phyloP scores from a whole-genome alignment of 257 asterid species.

The Cordia subcordata region DNA sequence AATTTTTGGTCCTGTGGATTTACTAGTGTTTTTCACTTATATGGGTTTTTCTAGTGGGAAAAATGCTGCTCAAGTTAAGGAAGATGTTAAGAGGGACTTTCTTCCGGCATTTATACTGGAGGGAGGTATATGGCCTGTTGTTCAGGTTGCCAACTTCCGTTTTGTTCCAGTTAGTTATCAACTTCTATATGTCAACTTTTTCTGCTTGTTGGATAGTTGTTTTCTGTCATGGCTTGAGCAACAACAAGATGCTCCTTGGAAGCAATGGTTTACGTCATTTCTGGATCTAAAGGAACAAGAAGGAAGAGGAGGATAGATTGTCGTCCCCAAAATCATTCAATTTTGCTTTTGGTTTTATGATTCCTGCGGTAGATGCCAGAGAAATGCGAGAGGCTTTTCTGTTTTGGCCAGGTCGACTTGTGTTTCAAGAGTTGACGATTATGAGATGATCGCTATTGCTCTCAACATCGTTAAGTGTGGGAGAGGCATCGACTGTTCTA shows the following conservation, averaged over 20 bases:
- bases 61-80: conserved; percentile 59
- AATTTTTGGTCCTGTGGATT: conserved; percentile 76
- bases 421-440: not conserved
- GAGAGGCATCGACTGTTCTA: too few species aligned
- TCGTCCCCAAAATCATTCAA: not conserved
- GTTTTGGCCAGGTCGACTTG: not conserved
- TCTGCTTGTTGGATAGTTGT: conserved; percentile 86
- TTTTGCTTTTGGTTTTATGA: too few species aligned
- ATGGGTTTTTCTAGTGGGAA: conserved; percentile 81
- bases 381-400: not conserved
- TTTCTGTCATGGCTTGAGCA: conserved; percentile 89
- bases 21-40: conserved; percentile 71
- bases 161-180: conserved; percentile 70
- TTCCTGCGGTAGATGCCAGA: not conserved
- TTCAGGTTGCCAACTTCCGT: conserved; percentile 80
- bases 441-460: too few species aligned
- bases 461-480: too few species aligned
- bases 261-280: conserved; percentile 52
- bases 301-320: conserved; percentile 36
- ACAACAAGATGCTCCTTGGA: conserved; percentile 82
- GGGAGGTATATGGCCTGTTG: conserved; percentile 77
- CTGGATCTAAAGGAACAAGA: conserved; percentile 40
- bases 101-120: conserved; percentile 72
- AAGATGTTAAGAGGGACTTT: conserved; percentile 75
- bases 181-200: conserved; percentile 80